A percentile compares a stretch with the other conserved stretches of the same genome.
Conservation (phyloP, 2,329 filamentous ascomycete genomes). For the Calonectria henricotiae region DNA sequence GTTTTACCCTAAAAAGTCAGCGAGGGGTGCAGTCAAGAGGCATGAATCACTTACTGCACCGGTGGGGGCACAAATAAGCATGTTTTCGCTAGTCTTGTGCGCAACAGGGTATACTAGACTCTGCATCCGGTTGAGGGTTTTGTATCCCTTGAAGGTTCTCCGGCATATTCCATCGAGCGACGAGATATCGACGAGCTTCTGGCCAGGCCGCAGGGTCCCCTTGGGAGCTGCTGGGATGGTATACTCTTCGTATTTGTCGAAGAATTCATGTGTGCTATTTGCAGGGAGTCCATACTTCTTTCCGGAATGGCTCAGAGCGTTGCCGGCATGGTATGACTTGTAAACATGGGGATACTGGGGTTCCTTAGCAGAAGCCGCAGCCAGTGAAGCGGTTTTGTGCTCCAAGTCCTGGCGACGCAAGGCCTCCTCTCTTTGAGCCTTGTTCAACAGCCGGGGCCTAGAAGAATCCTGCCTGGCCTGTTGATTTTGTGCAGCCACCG, state of each 20-base stretch:
- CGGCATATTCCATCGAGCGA: conserved; percentile 92
- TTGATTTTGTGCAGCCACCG: conserved; percentile 57
- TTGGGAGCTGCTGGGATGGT: conserved; percentile 87
- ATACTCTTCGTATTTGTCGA: conserved; percentile 90
- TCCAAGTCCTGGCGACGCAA: conserved; percentile 83
- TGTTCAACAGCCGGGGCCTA: conserved; percentile 76
- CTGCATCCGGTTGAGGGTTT: conserved; percentile 96
- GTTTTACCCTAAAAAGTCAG: conserved; percentile 82
- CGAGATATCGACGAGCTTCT: conserved; percentile 83
- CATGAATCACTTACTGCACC: conserved; percentile 77
- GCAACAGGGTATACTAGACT: conserved; percentile 96
- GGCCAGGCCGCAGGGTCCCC: conserved; percentile 80
- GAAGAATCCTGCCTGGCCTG: conserved; percentile 59
- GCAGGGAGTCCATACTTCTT: conserved; percentile 86
- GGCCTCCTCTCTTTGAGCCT: conserved; percentile 83
- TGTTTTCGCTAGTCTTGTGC: conserved; percentile 96
- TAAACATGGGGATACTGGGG: conserved; percentile 95
- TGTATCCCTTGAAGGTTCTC: conserved; percentile 95
- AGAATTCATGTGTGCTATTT: conserved; percentile 80
- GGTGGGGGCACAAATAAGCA: conserved; percentile 98
- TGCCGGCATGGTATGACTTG: conserved; percentile 85
- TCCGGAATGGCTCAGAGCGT: conserved; percentile 85
- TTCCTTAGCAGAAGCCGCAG: conserved; percentile 80
- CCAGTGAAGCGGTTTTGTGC: conserved; percentile 85
- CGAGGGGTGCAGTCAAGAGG: neutral